Base-by-base conservation (phyloP, 345 rosid genomes). In the Jatropha curcas region DNA sequence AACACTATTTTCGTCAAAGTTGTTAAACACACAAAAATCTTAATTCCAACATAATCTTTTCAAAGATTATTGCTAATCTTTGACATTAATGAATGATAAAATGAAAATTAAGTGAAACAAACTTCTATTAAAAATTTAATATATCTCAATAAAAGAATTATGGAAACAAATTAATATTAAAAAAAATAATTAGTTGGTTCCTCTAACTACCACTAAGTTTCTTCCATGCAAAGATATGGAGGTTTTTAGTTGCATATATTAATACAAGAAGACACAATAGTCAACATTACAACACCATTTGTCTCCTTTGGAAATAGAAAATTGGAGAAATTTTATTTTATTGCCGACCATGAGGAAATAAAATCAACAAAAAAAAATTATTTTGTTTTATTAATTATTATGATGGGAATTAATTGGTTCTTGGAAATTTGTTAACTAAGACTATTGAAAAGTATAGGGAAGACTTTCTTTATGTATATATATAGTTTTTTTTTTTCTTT, bases 251-350 rank as follows among this genome's bases (percentile, higher is more conserved):
- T 9, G 45, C 11, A 41, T 41, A 13, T 41, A 41, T 41, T 41
- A n/a, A 22, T 52, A 34, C 61, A 3, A 57, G 7, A 27, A 57
- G 61, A 57, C 61, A 57, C 11, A 4, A 57, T 57, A 7, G 65
- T 22, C 67, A 35, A 35, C 50, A 37, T n/a, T 20, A 35, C 16
- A 39, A 30, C 67, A 37, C 48, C 39, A n/a, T 55, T 39, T 62
- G 67, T 62, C 50, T n/a, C 20, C 8, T n/a, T 62, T 62, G 17
- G 7, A 37, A 62, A 35, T 62, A 62, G 48, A 62, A 62, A 62
- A n/a, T 37, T 8, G 64, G 30, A 24, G 17, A 12, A 9, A 16
- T 7, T 20, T 4, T 62, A 62, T 20, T 62, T 13, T 62, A 62
- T 62, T 62, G 50, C 67, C 67, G 67, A n/a, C 67, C 31, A 62